phyloP scores from a whole-genome alignment of 225 moss, liverwort and hornwort species.

The Lunularia cruciata region DNA sequence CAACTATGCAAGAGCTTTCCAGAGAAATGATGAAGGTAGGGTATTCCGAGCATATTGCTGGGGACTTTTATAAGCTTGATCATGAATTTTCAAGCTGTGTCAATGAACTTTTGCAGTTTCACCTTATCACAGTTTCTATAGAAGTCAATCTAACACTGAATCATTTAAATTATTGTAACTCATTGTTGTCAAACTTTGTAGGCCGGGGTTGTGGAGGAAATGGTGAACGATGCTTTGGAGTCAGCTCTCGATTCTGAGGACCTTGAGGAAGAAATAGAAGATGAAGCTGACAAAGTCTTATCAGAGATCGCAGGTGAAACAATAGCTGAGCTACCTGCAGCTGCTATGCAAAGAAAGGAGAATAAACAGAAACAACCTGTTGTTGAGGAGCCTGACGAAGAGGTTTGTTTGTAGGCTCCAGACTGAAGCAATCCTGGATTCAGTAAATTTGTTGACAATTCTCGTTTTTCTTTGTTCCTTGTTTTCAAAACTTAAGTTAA shows the following conservation, averaged over 20 bases:
- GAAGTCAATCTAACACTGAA: too few species aligned
- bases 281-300: constrained; percentile 73
- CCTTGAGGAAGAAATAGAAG: constrained; percentile 84
- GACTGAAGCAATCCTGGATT: background rate
- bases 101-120: too few species aligned
- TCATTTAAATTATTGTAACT: background rate
- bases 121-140: too few species aligned
- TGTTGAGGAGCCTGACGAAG: constrained; percentile 41
- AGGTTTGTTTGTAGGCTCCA: constrained; percentile 37
- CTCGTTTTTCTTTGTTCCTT: too few species aligned
- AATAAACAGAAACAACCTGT: constrained; percentile 44
- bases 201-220: constrained; percentile 92
- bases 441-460: too few species aligned
- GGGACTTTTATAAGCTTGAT: background rate
- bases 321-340: constrained; percentile 72
- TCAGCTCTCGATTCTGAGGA: constrained; percentile 80
- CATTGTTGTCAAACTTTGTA: too few species aligned
- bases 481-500: too few species aligned
- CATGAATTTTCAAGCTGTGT: too few species aligned
- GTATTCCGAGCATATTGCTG: background rate
- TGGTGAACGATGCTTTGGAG: constrained; percentile 75
- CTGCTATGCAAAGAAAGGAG: constrained; percentile 57
- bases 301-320: constrained; percentile 92
- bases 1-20: constrained; percentile 94
- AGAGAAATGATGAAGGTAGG: constrained; percentile 98